Base-by-base conservation (phyloP, 345 rosid genomes). In the Salix purpurea region DNA sequence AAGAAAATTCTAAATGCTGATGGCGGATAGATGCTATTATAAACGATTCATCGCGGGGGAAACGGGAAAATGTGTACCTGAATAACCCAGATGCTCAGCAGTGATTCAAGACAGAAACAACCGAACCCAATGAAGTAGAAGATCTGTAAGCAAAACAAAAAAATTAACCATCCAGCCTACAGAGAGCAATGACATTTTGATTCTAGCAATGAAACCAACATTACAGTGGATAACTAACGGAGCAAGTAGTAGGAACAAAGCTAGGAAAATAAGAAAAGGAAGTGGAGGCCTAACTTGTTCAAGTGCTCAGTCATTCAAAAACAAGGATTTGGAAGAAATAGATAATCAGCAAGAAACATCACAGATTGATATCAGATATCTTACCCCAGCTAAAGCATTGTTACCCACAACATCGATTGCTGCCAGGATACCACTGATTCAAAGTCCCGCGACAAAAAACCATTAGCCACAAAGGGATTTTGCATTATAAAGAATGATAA, bases 111-210 rank as follows among this genome's bases (percentile, higher is more conserved):
- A 64, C 79, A 77, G 81, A 82, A 82, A 11, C 78, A 67, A 62
- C 84, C 84, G 36, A 74, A 78, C n/a, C 84, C 84, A 6, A 82
- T 15, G 50, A 82, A 78, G 76, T 82, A 82, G 78, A 82, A 82
- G 66, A 82, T 82, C 84, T 82, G 65, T 19, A 56, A 24, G 48
- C 46, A 69, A 39, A 52, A 30, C 67, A 32, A 77, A 69, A 7
- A 7, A 4, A 50, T 21, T 67, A 36, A 62, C 4, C 23, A 69
- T 32, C 23, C 56, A 14, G 42, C 21, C 44, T 36, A 5, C 3
- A 26, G 48, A 68, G 13, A 40, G 24, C 18, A 30, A 10, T 65
- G 44, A 7, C 15, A 28, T 64, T 34, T 18, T 74, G 60, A 21
- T 26, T 61, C 13, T 13, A 23, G 24, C 13, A 37, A 58, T 10